phyloP scores from a whole-genome alignment of 202 grass and related monocot genomes.

The Saccharum hybrid region DNA sequence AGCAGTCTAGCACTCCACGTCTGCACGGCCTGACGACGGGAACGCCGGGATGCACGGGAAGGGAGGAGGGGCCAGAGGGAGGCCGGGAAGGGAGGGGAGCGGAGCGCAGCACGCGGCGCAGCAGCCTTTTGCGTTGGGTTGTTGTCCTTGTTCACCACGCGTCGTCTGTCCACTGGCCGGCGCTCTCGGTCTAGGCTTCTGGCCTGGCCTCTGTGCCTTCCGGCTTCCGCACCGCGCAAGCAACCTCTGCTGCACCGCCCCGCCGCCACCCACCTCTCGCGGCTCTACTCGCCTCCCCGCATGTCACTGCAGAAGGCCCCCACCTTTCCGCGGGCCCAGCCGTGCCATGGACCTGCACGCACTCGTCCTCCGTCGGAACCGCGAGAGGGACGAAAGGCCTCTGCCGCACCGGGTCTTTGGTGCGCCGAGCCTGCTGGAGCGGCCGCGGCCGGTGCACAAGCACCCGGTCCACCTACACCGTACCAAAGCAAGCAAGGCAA shows the following conservation, averaged over 20 bases:
- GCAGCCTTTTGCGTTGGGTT: neutral
- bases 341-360: neutral
- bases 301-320: neutral
- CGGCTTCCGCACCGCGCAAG: slow-evolving; percentile 20
- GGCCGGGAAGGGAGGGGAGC: neutral
- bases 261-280: neutral
- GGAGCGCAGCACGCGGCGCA: neutral
- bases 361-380: neutral
- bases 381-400: neutral
- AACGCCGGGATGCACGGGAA: neutral
- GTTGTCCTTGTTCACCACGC: neutral
- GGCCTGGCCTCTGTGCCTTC: neutral
- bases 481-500: neutral
- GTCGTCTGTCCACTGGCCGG: neutral
- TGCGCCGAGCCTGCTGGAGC: neutral
- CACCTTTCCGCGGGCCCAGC: neutral
- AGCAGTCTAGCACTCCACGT: too few relatives aligned
- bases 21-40: too few relatives aligned
- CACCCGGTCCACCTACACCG: neutral
- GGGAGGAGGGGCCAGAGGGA: neutral
- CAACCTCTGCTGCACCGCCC: neutral
- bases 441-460: neutral
- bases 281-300: too few relatives aligned
- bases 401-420: neutral
- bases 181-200: neutral